Base-by-base conservation (phyloP, 495 filamentous ascomycete species). In the Collariella sp. region DNA sequence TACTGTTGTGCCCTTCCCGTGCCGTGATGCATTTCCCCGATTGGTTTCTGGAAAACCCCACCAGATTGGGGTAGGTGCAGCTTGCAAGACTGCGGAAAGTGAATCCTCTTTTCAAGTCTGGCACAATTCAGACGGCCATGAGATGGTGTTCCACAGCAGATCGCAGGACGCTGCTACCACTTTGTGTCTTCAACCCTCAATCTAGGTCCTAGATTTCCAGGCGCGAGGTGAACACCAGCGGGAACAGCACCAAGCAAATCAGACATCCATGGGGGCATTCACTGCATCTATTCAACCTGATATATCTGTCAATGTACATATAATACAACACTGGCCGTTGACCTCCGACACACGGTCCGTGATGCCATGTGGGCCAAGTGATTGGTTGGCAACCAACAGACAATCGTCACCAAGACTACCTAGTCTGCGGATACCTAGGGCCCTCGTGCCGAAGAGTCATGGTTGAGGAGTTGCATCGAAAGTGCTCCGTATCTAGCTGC, bases 21-120 rank as follows among this genome's bases (percentile, higher is more conserved):
- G 61, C 46, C 31, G 20, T 19, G 40, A 50, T 40, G 20, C 49
- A 55, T 42, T 63, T 53, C 36, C 48, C 61, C 61, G 54, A 63
- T 63, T 63, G 61, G 61, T 38, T 20, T 60, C 13, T 6, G 13
- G 10, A 13, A 10, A 23, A 19, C 53, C 53, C 53, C 53, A 49
- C 36, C 36, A 39, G 26, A 9, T 4, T 31, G 26, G 26, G 9
- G 26, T 9, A 31, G 26, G 26, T 31, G 26, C 26, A 31, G 26
- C 5, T 31, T 31, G 26, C 26, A 9, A 31, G 26, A 4, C 26
- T 31, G 26, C 26, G 26, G 26, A 31, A 31, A 4, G 26, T 31
- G 26, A 9, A 31, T 5, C n/a, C n/a, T n/a, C n/a, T n/a, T n/a
- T n/a, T n/a, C n/a, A n/a, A n/a, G n/a, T 23, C 23, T 40, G 18